Conservation (phyloP, 441 rosid genomes). For the Biscutella laevigata region DNA sequence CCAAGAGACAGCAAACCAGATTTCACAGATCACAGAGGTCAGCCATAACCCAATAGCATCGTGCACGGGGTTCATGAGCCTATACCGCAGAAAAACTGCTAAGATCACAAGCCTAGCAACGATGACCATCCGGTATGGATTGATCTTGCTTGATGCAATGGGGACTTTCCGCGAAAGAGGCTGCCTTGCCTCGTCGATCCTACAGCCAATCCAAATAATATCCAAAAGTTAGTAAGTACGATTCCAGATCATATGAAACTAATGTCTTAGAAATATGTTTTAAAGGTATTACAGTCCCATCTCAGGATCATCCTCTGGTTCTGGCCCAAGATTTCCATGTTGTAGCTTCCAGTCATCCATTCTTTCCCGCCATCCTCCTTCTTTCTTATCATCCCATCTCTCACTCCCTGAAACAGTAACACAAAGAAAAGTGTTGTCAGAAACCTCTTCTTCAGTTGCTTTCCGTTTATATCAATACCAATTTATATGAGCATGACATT, state of each 20-base stretch:
- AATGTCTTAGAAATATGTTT: neutral
- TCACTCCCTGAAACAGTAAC: conserved; percentile 42
- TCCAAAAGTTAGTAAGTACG: conserved; percentile 1
- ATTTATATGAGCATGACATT: neutral
- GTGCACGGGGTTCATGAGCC: conserved; percentile 74
- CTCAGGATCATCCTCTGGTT: conserved; percentile 68
- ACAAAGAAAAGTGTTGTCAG: neutral
- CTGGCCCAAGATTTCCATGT: conserved; percentile 78
- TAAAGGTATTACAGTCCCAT: conserved; percentile 42
- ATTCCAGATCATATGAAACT: neutral
- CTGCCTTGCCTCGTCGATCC: conserved; percentile 84
- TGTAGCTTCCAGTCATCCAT: conserved; percentile 92
- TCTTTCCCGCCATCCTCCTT: conserved; percentile 81
- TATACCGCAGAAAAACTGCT: conserved; percentile 65
- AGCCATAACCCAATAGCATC: conserved; percentile 91
- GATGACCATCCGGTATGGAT: conserved; percentile 84
- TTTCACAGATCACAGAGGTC: conserved; percentile 65
- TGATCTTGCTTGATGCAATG: conserved; percentile 83
- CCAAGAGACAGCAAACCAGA: conserved; percentile 89
- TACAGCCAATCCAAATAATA: conserved; percentile 26
- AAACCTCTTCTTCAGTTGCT: neutral
- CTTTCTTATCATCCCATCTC: conserved; percentile 78
- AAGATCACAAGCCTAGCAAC: conserved; percentile 71
- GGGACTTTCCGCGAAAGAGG: conserved; percentile 91
- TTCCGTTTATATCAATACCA: neutral